phyloP scores from a whole-genome alignment of 192 early-diverging fungal genomes.

The Cetraspora pellucida region DNA sequence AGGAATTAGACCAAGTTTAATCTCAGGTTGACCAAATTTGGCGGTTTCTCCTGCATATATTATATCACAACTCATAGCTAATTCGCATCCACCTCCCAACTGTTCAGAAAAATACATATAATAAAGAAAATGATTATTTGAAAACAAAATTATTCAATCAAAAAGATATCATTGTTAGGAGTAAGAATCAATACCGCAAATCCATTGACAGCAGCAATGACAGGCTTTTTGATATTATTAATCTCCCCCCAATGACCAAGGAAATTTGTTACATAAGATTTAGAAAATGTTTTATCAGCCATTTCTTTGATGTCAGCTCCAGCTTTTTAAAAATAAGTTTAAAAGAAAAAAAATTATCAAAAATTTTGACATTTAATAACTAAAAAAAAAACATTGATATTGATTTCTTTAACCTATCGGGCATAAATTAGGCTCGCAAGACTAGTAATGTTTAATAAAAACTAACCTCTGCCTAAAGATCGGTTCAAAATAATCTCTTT shows the following conservation, averaged over 20 bases:
- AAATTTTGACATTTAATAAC: too few species aligned
- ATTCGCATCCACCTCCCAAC: slow-evolving; percentile 98
- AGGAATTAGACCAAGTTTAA: slow-evolving; percentile 97
- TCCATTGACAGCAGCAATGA: slow-evolving; percentile 97
- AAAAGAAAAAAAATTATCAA: too few species aligned
- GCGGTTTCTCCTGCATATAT: slow-evolving; percentile 99
- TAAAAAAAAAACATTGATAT: too few species aligned
- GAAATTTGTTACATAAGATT: slow-evolving; percentile 91
- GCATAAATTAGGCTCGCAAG: too few species aligned
- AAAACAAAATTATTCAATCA: background rate
- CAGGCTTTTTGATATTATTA: slow-evolving; percentile 88
- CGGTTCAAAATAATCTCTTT: too few species aligned
- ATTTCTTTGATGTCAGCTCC: slow-evolving; percentile 99
- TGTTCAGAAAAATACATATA: slow-evolving; percentile 30
- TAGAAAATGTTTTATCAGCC: slow-evolving; percentile 83
- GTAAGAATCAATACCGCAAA: slow-evolving; percentile 69
- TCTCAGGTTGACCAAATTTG: slow-evolving; percentile 97
- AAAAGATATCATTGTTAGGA: background rate
- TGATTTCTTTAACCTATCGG: too few species aligned
- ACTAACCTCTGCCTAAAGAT: too few species aligned
- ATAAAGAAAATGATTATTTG: background rate
- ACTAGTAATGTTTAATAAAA: too few species aligned
- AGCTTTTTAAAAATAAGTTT: slow-evolving; percentile 49
- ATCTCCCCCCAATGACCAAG: slow-evolving; percentile 94
- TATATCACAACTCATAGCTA: slow-evolving; percentile 99